Evolutionary conservation across 768 basidiomycete species (phyloP).

Genomic region (Termitomyces sp.): DNA sequence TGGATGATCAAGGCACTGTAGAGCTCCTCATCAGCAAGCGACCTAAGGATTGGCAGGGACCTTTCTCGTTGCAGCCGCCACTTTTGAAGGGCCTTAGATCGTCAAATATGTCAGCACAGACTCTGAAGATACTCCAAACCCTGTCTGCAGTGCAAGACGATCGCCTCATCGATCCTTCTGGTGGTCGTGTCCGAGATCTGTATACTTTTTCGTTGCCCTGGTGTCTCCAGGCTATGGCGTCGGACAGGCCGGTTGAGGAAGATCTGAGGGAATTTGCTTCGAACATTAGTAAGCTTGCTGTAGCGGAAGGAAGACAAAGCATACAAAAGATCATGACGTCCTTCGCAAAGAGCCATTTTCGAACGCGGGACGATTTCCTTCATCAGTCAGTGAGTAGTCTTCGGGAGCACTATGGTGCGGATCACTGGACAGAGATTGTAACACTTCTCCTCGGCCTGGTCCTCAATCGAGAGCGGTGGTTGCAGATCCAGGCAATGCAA

Average conservation of each 20-base stretch:
- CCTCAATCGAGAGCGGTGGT: conserved; percentile 77
- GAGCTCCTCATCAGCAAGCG: conserved; percentile 63
- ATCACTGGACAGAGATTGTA: conserved; percentile 76
- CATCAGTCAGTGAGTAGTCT: conserved; percentile 82
- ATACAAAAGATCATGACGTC: conserved; percentile 87
- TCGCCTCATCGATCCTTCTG: conserved; percentile 64
- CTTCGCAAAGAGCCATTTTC: conserved; percentile 81
- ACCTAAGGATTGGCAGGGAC: conserved; percentile 67
- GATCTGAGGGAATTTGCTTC: conserved; percentile 64
- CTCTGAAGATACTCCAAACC: conserved; percentile 62
- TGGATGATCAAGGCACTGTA: conserved; percentile 62
- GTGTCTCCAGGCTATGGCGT: conserved; percentile 77
- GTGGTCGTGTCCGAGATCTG: conserved; percentile 71
- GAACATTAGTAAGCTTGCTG: conserved; percentile 68
- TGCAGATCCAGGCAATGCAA: conserved; percentile 79
- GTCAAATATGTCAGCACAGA: conserved; percentile 55
- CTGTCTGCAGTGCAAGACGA: conserved; percentile 56
- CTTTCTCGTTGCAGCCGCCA: conserved; percentile 59
- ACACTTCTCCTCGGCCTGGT: conserved; percentile 84
- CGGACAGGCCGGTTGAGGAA: conserved; percentile 48
- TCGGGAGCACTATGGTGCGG: conserved; percentile 75
- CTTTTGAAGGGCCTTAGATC: conserved; percentile 79
- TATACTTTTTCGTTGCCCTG: conserved; percentile 83
- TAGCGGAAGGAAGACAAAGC: conserved; percentile 64
- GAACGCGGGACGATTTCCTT: conserved; percentile 90